Conservation (phyloP, 2,329 filamentous ascomycete species). For the Penicillium sp. region DNA sequence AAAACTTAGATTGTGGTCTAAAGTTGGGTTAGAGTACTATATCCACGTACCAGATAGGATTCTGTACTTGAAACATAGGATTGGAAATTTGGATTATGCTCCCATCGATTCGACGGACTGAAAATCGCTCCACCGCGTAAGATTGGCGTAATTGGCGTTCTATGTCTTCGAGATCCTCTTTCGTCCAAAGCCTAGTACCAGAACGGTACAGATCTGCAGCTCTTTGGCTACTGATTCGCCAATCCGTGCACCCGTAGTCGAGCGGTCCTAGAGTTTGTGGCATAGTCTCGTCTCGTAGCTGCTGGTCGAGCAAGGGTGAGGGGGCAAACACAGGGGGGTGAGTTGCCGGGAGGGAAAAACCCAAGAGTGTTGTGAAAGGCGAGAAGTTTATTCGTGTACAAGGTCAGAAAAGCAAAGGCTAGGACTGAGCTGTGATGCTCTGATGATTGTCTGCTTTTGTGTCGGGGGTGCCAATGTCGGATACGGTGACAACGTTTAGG, state of each 20-base stretch:
- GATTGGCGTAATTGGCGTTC: constrained; percentile 19
- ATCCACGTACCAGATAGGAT: constrained; percentile 21
- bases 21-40: constrained; percentile 10
- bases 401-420: constrained; percentile 11
- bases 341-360: constrained; percentile 6
- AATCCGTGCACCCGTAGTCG: constrained; percentile 18
- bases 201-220: constrained; percentile 18
- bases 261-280: constrained; percentile 5
- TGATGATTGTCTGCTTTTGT: constrained; percentile 8
- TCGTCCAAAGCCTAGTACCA: constrained; percentile 18
- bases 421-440: constrained; percentile 9
- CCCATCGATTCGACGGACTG: constrained; percentile 20
- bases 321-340: constrained; percentile 7
- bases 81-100: constrained; percentile 19
- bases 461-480: constrained; percentile 6
- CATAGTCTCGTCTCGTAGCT: constrained; percentile 12
- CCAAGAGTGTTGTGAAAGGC: constrained; percentile 8
- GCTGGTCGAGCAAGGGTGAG: constrained; percentile 9
- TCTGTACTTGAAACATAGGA: constrained; percentile 18
- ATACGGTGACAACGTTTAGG: constrained; percentile 7
- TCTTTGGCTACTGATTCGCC: constrained; percentile 20
- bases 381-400: constrained; percentile 8
- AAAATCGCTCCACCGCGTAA: constrained; percentile 15
- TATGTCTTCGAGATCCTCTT: constrained; percentile 19
- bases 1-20: constrained; percentile 11